Percentiles rank a stretch among this genome's conserved stretches.
These are phyloP conservation scores for Arbutus unedo DNA, from an alignment of 148 eudicot genomes.

Conservation along the genomic window DNA sequence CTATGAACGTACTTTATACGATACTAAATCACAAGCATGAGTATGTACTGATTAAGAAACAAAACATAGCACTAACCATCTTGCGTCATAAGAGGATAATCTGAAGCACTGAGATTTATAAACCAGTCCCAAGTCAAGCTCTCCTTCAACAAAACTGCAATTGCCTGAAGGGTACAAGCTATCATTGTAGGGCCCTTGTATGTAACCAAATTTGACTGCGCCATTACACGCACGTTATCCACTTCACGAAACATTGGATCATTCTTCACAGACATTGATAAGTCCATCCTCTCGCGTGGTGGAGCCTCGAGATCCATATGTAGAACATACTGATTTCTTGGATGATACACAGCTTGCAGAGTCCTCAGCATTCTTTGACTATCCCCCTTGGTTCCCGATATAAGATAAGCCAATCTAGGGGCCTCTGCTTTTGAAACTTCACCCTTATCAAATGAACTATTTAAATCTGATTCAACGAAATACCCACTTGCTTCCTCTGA, in stretches of 20 bases:
- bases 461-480: slow-evolving; percentile 72
- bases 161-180: slow-evolving; percentile 95
- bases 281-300: slow-evolving; percentile 77
- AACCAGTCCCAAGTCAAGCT: slow-evolving; percentile 92
- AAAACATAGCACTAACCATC: slow-evolving; percentile 63
- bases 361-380: slow-evolving; percentile 88
- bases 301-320: slow-evolving; percentile 99
- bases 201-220: slow-evolving; percentile 90
- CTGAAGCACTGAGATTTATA: slow-evolving; percentile 95
- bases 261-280: slow-evolving; percentile 67
- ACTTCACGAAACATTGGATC: slow-evolving; percentile 73
- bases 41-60: slow-evolving; percentile 10
- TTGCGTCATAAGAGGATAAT: slow-evolving; percentile 95
- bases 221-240: slow-evolving; percentile 87
- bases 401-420: slow-evolving; percentile 87
- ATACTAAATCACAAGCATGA: not conserved
- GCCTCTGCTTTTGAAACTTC: slow-evolving; percentile 35
- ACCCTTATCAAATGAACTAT: slow-evolving; percentile 27
- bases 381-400: slow-evolving; percentile 94
- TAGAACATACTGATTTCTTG: slow-evolving; percentile 84
- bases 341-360: slow-evolving; percentile 94
- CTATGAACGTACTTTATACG: not conserved
- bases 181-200: slow-evolving; percentile 98
- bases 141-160: slow-evolving; percentile 73
- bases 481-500: slow-evolving; percentile 42